A percentile compares a stretch with the other conserved stretches of the same genome.
Conservation (phyloP, 139 green algal species). For the Gonium pectorale region DNA sequence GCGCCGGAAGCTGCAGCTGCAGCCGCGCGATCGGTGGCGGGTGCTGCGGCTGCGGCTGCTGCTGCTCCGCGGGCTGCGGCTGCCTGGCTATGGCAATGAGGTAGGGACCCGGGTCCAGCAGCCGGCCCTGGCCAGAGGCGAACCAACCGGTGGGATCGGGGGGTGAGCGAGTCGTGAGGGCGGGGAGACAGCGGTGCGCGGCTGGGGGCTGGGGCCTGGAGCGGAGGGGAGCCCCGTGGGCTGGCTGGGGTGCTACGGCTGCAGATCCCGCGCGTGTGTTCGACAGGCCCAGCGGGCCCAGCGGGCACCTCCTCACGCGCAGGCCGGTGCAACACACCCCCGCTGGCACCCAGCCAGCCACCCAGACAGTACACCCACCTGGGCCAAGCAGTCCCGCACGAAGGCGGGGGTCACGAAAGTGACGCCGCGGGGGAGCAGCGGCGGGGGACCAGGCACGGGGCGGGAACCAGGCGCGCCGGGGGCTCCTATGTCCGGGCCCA, state of each 20-base stretch:
- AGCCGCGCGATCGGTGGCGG: neutral
- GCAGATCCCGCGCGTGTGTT: neutral
- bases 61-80: neutral
- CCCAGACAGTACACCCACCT: neutral
- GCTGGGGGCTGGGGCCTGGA: neutral
- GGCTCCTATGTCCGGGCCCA: neutral
- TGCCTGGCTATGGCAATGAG: slow-evolving; percentile 12
- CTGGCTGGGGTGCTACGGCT: neutral
- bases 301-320: neutral
- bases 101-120: slow-evolving; percentile 13
- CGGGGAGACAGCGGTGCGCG: neutral
- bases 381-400: neutral
- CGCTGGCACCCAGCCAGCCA: neutral
- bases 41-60: neutral
- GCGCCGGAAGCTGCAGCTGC: neutral
- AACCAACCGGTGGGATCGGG: neutral
- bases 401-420: slow-evolving; percentile 24
- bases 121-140: neutral
- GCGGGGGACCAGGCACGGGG: neutral
- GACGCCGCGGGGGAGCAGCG: neutral
- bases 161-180: neutral
- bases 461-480: neutral
- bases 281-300: neutral
- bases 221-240: too few species aligned
- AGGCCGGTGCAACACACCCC: neutral